Conservation (phyloP, 495 filamentous ascomycete species). For the Xylaria telfairii region DNA sequence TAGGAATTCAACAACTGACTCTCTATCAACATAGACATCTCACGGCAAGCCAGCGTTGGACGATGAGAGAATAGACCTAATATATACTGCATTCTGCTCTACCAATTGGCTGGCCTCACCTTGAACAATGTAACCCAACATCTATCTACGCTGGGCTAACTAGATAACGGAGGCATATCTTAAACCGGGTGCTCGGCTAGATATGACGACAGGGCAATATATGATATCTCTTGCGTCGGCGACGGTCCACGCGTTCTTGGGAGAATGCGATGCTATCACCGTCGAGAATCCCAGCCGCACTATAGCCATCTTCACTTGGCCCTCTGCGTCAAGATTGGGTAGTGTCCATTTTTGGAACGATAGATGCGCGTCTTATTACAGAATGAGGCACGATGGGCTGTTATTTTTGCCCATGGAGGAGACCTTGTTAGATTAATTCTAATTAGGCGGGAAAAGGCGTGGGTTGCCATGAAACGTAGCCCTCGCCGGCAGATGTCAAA, state of each 20-base stretch:
- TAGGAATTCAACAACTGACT: not conserved
- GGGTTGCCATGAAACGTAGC: conserved; percentile 13
- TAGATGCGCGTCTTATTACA: not conserved
- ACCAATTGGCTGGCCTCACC: not conserved
- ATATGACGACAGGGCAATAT: conserved; percentile 5
- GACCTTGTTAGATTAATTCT: conserved; percentile 34
- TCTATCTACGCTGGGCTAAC: not conserved
- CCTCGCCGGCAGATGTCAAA: conserved; percentile 33
- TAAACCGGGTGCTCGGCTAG: conserved; percentile 18
- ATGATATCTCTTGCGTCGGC: not conserved
- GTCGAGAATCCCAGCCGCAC: not conserved
- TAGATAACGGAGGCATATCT: conserved; percentile 8
- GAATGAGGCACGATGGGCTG: conserved; percentile 24
- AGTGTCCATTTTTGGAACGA: not conserved
- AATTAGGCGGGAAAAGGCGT: conserved; percentile 38
- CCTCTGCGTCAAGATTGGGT: not conserved
- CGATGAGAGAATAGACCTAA: not conserved
- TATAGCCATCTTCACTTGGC: not conserved
- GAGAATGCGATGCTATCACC: not conserved
- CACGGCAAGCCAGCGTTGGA: not conserved
- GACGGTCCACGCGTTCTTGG: not conserved
- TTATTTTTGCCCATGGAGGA: conserved; percentile 33
- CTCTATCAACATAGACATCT: not conserved
- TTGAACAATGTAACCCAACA: not conserved
- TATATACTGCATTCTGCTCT: not conserved